phyloP scores from a whole-genome alignment of 306 rosid genomes.

The Pueraria montana region DNA sequence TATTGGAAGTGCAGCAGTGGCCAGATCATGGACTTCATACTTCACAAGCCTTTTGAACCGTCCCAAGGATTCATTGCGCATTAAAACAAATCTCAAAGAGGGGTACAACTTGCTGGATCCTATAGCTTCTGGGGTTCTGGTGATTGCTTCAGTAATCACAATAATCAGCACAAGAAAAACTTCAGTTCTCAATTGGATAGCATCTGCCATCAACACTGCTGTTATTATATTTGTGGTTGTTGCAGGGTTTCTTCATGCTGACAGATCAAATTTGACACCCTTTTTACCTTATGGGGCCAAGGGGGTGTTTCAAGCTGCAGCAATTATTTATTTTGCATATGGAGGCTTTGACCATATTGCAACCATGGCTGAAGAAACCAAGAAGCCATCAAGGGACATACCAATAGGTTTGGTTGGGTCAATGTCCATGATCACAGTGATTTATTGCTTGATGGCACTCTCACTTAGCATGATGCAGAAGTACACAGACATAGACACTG shows the following conservation, averaged over 20 bases:
- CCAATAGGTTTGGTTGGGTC: conserved; percentile 78
- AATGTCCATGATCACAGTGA: conserved; percentile 71
- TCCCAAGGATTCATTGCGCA: conserved; percentile 58
- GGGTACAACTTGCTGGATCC: conserved; percentile 78
- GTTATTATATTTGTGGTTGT: conserved; percentile 65
- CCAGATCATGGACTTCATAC: conserved; percentile 86
- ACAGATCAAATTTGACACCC: conserved; percentile 64
- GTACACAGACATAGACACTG: conserved; percentile 63
- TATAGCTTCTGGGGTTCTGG: conserved; percentile 63
- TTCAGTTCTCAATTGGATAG: conserved; percentile 74
- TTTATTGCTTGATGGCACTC: conserved; percentile 80
- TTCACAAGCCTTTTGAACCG: conserved; percentile 67
- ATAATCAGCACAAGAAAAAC: conserved; percentile 77
- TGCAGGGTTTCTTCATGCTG: conserved; percentile 63
- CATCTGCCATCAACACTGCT: conserved; percentile 64
- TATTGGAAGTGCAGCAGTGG: conserved; percentile 72
- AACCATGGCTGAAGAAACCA: conserved; percentile 88
- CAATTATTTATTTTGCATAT: conserved; percentile 77
- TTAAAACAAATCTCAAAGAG: conserved; percentile 53
- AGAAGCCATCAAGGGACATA: conserved; percentile 76
- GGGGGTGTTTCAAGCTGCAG: conserved; percentile 82
- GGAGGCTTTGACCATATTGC: conserved; percentile 76
- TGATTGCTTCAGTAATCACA: conserved; percentile 55
- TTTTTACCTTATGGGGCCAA: conserved; percentile 68
- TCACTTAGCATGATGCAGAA: conserved; percentile 82